phyloP scores from a whole-genome alignment of 768 basidiomycete genomes.

The Sporobolomyces pararoseus region DNA sequence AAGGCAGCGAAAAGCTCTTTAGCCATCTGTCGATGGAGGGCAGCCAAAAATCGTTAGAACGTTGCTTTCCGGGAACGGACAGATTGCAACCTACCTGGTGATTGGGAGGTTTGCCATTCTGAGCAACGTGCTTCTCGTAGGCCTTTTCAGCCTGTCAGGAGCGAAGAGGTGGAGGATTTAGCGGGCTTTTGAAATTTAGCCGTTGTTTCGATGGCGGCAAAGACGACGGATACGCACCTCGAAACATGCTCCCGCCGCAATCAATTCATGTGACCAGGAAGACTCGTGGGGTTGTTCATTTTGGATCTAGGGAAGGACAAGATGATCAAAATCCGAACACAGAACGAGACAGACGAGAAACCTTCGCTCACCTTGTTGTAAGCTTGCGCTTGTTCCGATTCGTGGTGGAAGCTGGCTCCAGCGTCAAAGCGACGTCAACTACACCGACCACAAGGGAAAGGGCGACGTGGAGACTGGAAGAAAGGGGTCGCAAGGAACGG shows the following conservation, averaged over 20 bases:
- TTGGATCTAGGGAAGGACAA: not conserved
- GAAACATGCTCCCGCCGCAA: constrained; percentile 17
- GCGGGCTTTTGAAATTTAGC: too few relatives aligned
- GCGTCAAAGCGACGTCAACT: not conserved
- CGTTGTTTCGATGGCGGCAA: too few relatives aligned
- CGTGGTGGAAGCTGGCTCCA: constrained; percentile 13
- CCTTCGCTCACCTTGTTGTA: constrained; percentile 10
- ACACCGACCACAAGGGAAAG: not conserved
- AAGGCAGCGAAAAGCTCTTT: constrained; percentile 51
- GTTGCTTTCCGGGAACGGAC: not conserved
- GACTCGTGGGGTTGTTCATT: constrained; percentile 26
- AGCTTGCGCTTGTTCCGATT: constrained; percentile 25
- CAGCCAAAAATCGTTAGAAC: not conserved
- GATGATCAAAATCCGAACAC: not conserved
- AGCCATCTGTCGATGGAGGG: constrained; percentile 36
- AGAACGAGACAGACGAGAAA: not conserved
- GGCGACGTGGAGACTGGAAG: not conserved
- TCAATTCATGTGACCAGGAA: constrained; percentile 21
- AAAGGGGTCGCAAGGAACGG: too few relatives aligned
- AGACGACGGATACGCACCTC: not conserved
- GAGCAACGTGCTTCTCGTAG: constrained; percentile 49
- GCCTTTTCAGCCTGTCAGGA: constrained; percentile 13
- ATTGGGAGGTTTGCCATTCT: constrained; percentile 49
- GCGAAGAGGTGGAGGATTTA: too few relatives aligned
- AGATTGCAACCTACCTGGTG: constrained; percentile 31